phyloP scores from a whole-genome alignment of 2,329 filamentous ascomycete genomes.

The Exophiala sideris region DNA sequence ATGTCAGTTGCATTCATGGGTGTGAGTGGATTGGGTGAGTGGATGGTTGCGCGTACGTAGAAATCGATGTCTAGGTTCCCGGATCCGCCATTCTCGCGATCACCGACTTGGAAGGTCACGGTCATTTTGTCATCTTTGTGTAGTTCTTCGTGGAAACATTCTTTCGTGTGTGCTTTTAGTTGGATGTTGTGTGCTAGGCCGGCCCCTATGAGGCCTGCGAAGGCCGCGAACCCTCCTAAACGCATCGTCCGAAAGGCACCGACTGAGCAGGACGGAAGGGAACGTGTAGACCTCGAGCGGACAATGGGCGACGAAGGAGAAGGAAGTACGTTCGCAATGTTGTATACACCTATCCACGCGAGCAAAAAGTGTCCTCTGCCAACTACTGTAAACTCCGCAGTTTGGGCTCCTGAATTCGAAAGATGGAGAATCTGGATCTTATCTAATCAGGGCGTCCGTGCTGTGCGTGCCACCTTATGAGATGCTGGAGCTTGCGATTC shows the following conservation, averaged over 20 bases:
- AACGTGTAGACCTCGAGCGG: no score
- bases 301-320: no score
- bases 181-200: constrained; percentile 89
- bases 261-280: background rate
- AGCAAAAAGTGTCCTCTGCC: no score
- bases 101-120: constrained; percentile 96
- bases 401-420: no score
- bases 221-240: constrained; percentile 46
- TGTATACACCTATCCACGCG: no score
- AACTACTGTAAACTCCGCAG: no score
- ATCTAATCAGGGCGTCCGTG: no score
- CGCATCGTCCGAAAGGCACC: constrained; percentile 34
- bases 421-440: no score
- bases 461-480: no score
- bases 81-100: constrained; percentile 89
- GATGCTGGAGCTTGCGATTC: no score
- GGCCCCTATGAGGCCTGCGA: constrained; percentile 57
- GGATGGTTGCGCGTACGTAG: constrained; percentile 64
- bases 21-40: background rate
- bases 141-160: constrained; percentile 94
- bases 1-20: background rate
- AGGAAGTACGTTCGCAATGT: no score
- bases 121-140: constrained; percentile 97
- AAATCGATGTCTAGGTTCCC: constrained; percentile 97
- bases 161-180: constrained; percentile 84